Conservation (phyloP, 768 basidiomycete species). For the Pleurotus citrinopileatus region DNA sequence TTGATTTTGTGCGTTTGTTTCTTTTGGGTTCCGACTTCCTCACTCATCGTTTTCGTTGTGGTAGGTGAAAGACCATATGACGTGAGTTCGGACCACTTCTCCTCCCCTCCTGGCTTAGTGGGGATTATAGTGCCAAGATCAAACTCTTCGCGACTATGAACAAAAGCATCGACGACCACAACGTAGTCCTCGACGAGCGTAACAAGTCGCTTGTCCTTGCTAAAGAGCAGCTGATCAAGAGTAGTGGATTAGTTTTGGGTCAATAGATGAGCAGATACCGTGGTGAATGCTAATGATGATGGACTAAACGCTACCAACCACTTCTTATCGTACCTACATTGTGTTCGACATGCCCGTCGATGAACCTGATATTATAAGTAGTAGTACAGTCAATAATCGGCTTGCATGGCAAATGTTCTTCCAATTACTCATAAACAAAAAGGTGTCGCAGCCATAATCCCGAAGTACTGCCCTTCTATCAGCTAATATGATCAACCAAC, state of each 20-base stretch:
- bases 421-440: slow-evolving; percentile 16
- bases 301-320: too few species aligned
- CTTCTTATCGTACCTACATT: too few species aligned
- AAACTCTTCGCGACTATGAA: slow-evolving; percentile 44
- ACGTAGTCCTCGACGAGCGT: slow-evolving; percentile 35
- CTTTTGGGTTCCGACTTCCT: neutral
- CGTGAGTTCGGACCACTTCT: slow-evolving; percentile 27
- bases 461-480: slow-evolving; percentile 15
- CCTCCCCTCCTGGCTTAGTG: neutral
- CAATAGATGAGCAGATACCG: neutral
- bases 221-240: slow-evolving; percentile 32
- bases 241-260: slow-evolving; percentile 1
- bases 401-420: too few species aligned
- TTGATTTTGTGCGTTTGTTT: slow-evolving; percentile 43
- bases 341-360: too few species aligned
- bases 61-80: slow-evolving; percentile 49
- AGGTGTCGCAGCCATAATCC: slow-evolving; percentile 14
- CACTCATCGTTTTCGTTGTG: neutral
- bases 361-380: too few species aligned
- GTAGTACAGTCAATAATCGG: too few species aligned
- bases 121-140: slow-evolving; percentile 38
- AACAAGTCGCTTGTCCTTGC: slow-evolving; percentile 34
- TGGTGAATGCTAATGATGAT: too few species aligned
- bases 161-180: slow-evolving; percentile 37
- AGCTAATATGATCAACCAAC: neutral